Conservation (phyloP, 1,139 yeast genomes). For the Taphrina sp. region DNA sequence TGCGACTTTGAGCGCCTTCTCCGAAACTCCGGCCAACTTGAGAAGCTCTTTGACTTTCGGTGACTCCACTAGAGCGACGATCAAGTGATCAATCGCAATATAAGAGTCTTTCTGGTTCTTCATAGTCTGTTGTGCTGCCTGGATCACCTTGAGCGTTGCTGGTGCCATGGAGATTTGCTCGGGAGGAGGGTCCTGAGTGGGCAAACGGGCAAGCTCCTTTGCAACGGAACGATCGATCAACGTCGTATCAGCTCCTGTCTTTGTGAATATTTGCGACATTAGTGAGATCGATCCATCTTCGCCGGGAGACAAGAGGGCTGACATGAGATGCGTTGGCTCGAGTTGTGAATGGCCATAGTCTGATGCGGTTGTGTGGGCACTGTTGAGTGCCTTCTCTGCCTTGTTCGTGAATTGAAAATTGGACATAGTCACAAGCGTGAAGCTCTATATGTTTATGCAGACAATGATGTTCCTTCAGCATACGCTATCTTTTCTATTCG, state of each 20-base stretch:
- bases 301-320: conserved; percentile 81
- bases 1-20: conserved; percentile 73
- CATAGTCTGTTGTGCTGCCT: conserved; percentile 70
- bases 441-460: no score
- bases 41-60: conserved; percentile 66
- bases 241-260: conserved; percentile 85
- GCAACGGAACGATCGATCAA: conserved; percentile 76
- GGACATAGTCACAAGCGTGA: no score
- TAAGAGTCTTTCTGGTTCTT: conserved; percentile 85
- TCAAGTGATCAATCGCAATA: conserved; percentile 90
- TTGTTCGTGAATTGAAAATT: conserved; percentile 69
- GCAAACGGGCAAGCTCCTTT: conserved; percentile 74
- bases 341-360: conserved; percentile 82
- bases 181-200: conserved; percentile 87
- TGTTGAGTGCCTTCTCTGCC: conserved; percentile 75
- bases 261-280: conserved; percentile 78
- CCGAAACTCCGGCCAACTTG: conserved; percentile 67
- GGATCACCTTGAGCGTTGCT: conserved; percentile 66
- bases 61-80: conserved; percentile 82
- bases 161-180: conserved; percentile 67
- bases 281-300: conserved; percentile 70
- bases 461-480: no score
- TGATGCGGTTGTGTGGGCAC: conserved; percentile 76
- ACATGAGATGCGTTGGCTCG: conserved; percentile 80
- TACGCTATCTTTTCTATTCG: no score